Base-by-base conservation (phyloP, 192 early-diverging fungal species). In the Kickxella alabastrina region DNA sequence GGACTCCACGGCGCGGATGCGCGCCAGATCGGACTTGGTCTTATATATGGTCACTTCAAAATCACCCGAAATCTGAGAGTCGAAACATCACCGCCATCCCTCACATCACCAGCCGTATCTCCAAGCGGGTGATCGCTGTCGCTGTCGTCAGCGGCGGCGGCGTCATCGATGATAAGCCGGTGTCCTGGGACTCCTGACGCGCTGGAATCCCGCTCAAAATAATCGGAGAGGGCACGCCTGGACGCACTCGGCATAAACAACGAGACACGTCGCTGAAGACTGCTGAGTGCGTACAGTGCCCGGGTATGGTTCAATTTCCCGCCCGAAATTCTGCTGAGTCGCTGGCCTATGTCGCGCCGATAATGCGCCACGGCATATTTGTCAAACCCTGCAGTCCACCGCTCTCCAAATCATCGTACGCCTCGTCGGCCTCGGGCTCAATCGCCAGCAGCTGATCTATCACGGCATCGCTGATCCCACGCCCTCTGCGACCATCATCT, bases 301-400 rank as follows among this genome's bases (percentile, higher is more conserved):
- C 64, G 54, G 7, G 64, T 54, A 26, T 45, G 53, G 15, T 57
- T 34, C 48, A 75, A 52, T 35, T 24, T 50, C 24, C 71, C 52
- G 6, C 71, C 71, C 5, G 64, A 62, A 18, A 75, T 40, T 49
- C 48, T 75, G 60, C 49, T 63, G 32, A 75, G 71, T 4, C 71
- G 59, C 29, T 43, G 63, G 26, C 32, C 37, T 13, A 63, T 21
- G 24, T 58, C 63, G 14, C 36, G 24, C 31, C 59, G 64, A 25
- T 75, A 75, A 25, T 43, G 15, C 2, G 46, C 15, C 18, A 63
- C 50, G 3, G 32, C 45, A 7, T 5, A 19, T 2, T 2, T 15
- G 17, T 54, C 59, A 40, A 62, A 62, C 7, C 3, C 12, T 25
- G 14, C 38, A 19, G 19, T 9, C 10, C 32, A n/a, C 14, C 15